Base-by-base conservation (phyloP, 768 basidiomycete species). In the Rhodotorula taiwanensis region DNA sequence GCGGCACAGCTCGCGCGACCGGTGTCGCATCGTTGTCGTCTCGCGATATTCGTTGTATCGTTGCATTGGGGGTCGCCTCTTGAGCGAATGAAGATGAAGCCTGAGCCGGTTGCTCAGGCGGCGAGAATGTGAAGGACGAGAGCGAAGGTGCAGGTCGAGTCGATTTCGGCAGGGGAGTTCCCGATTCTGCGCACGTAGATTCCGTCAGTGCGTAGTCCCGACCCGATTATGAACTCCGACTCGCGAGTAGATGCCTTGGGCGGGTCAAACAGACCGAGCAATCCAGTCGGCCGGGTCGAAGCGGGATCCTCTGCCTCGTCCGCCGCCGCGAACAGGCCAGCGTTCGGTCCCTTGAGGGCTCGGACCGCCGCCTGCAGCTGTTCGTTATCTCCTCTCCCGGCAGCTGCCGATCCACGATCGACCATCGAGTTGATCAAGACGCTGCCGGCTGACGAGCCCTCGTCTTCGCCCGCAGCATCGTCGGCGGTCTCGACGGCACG, bases 191-290 rank as follows among this genome's bases (percentile, higher is more conserved):
- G 50, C 9, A 30, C 42, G 36, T 21, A 41, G 53, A 4, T 9
- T 1, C 7, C 21, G 1, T 2, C 5, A 9, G 31, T 7, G 43
- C n/a, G n/a, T n/a, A 11, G 8, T 15, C 31, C 52, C 41, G 31
- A 33, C n/a, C n/a, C n/a, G n/a, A n/a, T n/a, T n/a, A n/a, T 16
- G n/a, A 31, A 39, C 16, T 42, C 58, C 30, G 15, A 39, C 49
- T 42, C 21, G 8, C 27, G 15, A n/a, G 25, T 31, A 4, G 49
- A 31, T 1, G 63, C 52, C 7, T 54, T 63, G 1, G 51, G 48
- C 20, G 63, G 62, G 21, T 58, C 67, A 45, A 69, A 69, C 41
- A 69, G 25, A 10, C 63, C 43, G 54, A 63, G 21, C 25, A 68
- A 33, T 5, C 14, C 30, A 42, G 15, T 41, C 53, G 16, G 44